A percentile compares a stretch with the other conserved stretches of the same genome.
Evolutionary conservation across 2,329 filamentous ascomycete species (phyloP).

Genomic region (Diaporthe sp.): DNA sequence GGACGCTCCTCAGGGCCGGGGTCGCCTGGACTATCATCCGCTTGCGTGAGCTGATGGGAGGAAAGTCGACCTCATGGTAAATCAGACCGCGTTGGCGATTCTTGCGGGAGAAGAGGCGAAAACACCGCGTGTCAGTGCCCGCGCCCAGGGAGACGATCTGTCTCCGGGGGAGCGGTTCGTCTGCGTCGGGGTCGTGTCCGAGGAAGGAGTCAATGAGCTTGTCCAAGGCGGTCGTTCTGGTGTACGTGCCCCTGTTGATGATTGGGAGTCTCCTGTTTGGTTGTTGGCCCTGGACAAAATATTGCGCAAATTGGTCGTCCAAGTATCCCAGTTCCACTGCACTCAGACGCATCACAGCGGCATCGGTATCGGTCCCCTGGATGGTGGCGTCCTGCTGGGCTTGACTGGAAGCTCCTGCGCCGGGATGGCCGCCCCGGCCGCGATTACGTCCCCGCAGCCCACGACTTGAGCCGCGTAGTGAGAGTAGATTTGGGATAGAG

Average conservation of each 20-base stretch:
- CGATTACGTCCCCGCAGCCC: constrained; percentile 44
- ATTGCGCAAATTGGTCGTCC: constrained; percentile 81
- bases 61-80: constrained; percentile 96
- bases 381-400: constrained; percentile 78
- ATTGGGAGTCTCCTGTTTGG: constrained; percentile 82
- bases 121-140: constrained; percentile 91
- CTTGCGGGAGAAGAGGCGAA: constrained; percentile 74
- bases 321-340: constrained; percentile 90
- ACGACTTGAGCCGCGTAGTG: constrained; percentile 63
- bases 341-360: constrained; percentile 88
- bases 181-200: constrained; percentile 43
- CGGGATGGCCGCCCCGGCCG: constrained; percentile 43
- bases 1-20: constrained; percentile 54
- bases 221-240: constrained; percentile 88
- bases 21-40: constrained; percentile 66
- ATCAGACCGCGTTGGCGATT: constrained; percentile 60
- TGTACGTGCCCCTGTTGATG: constrained; percentile 97
- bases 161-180: constrained; percentile 50
- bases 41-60: constrained; percentile 78
- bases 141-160: constrained; percentile 95
- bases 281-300: constrained; percentile 71
- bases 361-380: constrained; percentile 92
- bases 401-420: constrained; percentile 45
- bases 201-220: constrained; percentile 81
- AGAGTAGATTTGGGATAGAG: constrained; percentile 84